Base-by-base conservation (phyloP, 2,329 filamentous ascomycete genomes). In the Paecilomyces sp. region DNA sequence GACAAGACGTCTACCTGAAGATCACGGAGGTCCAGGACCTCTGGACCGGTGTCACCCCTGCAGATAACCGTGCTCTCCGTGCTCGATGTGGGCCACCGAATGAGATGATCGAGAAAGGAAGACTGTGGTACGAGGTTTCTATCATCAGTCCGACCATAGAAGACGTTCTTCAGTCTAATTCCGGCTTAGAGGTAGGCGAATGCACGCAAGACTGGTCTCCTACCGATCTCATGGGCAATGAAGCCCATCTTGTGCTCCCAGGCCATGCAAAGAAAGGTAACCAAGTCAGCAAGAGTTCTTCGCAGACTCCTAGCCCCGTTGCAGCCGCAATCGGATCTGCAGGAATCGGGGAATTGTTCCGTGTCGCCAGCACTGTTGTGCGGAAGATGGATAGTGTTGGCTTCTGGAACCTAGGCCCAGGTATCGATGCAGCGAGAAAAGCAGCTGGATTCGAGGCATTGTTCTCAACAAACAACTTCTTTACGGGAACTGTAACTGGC, bases 1-100 rank as follows among this genome's bases (percentile, higher is more conserved):
- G 22, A 22, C 63, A 69, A 15, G 65, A 70, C 28, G 58, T 75
- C 6, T 69, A 68, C 58, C 62, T 75, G 1, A 72, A 76, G 60
- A 63, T 77, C 12, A 74, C 65, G 1, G 77, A 79, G 61, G 65
- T 71, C 5, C 77, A 78, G 59, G 70, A 73, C 30, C 66, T 79
- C 6, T 50, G 70, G 1, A 64, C 70, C 47, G 67, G 65, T 9
- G 58, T 64, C 34, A 61, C 63, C 36, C 50, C 60, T 1, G 53
- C 61, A 1, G 68, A 73, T 50, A 62, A 63, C 12, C 61, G 63
- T 13, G 62, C 67, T 2, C 63, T 74, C 31, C 69, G 69, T 36
- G 71, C 70, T 11, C 68, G 68, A 15, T 70, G 69, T 25, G 58
- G 57, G 2, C 50, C 58, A 12, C 52, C 65, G 4, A 57, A 65